Percentiles rank a stretch among this genome's conserved stretches.
Conservation (phyloP, 2,329 filamentous ascomycete genomes). For the Cercospora brassicicola region DNA sequence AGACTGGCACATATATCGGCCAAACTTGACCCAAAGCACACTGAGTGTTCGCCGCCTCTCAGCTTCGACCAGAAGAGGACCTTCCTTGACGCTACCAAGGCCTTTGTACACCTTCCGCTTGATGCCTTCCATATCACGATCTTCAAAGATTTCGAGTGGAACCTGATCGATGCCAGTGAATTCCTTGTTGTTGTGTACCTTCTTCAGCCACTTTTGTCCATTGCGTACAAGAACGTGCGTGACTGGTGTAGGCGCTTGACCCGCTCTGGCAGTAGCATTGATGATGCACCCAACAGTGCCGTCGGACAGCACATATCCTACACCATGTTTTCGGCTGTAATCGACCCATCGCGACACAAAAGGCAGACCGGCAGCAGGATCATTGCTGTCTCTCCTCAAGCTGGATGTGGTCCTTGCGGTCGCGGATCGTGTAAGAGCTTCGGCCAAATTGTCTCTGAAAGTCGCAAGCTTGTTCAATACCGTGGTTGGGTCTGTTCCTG, state of each 20-base stretch:
- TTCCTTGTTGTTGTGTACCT: slow-evolving; percentile 49
- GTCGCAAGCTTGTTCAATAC: slow-evolving; percentile 48
- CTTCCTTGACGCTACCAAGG: slow-evolving; percentile 37
- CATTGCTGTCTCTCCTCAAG: slow-evolving; percentile 27
- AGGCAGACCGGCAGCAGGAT: slow-evolving; percentile 46
- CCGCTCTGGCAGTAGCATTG: slow-evolving; percentile 45
- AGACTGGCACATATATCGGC: slow-evolving; percentile 63
- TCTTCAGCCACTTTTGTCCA: slow-evolving; percentile 65
- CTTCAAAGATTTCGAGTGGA: slow-evolving; percentile 70
- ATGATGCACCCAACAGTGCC: slow-evolving; percentile 71
- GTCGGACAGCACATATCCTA: slow-evolving; percentile 80
- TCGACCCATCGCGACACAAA: slow-evolving; percentile 79
- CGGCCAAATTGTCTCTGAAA: slow-evolving; percentile 50
- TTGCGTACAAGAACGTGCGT: slow-evolving; percentile 71
- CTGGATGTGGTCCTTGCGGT: slow-evolving; percentile 25
- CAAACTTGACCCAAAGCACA: slow-evolving; percentile 68
- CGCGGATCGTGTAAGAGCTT: slow-evolving; percentile 43
- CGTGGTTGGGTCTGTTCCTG: slow-evolving; percentile 47
- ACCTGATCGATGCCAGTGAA: slow-evolving; percentile 58
- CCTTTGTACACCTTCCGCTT: slow-evolving; percentile 58
- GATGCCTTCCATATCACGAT: slow-evolving; percentile 64
- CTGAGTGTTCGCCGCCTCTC: slow-evolving; percentile 56
- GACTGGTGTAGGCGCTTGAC: slow-evolving; percentile 54
- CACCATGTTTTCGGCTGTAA: slow-evolving; percentile 81
- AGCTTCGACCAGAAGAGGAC: slow-evolving; percentile 33